Evolutionary conservation across 2,329 filamentous ascomycete genomes (phyloP).

Genomic region (Fusarium sp.): DNA sequence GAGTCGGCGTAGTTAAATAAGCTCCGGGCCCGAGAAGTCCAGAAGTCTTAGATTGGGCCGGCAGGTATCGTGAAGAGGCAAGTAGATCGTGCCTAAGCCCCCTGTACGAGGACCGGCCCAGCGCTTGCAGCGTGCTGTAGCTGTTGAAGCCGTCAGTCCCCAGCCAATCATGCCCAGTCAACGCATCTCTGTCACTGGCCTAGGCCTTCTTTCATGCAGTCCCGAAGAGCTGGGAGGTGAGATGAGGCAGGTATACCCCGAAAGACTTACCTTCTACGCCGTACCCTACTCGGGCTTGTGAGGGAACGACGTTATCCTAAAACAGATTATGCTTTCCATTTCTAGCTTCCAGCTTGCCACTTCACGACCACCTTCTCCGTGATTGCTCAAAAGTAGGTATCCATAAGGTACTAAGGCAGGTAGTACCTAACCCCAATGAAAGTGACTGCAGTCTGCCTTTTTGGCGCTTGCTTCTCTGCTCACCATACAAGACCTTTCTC

Average conservation of each 20-base stretch:
- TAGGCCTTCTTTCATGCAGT: constrained; percentile 6
- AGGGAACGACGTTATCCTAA: constrained; percentile 24
- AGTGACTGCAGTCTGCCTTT: background rate
- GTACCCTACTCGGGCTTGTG: constrained; percentile 14
- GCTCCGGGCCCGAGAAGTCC: constrained; percentile 22
- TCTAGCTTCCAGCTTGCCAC: constrained; percentile 34
- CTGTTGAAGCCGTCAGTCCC: constrained; percentile 26
- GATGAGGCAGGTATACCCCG: constrained; percentile 5
- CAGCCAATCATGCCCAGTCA: constrained; percentile 8
- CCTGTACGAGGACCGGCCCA: constrained; percentile 7
- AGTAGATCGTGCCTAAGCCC: background rate
- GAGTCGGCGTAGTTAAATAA: constrained; percentile 20
- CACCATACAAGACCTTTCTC: constrained; percentile 1
- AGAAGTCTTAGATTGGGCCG: constrained; percentile 9
- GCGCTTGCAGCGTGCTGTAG: constrained; percentile 38
- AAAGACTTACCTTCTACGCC: constrained; percentile 1
- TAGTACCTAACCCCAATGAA: background rate
- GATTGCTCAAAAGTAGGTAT: constrained; percentile 12
- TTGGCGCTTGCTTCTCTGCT: background rate
- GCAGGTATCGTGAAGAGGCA: constrained; percentile 8
- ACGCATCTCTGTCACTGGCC: constrained; percentile 3
- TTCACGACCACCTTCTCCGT: constrained; percentile 25
- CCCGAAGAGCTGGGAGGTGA: constrained; percentile 17
- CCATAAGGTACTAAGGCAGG: background rate
- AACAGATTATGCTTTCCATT: constrained; percentile 36